Percentiles rank a stretch among this genome's conserved stretches.
Conservation (phyloP, 345 rosid genomes). For the Anacardium occidentale region DNA sequence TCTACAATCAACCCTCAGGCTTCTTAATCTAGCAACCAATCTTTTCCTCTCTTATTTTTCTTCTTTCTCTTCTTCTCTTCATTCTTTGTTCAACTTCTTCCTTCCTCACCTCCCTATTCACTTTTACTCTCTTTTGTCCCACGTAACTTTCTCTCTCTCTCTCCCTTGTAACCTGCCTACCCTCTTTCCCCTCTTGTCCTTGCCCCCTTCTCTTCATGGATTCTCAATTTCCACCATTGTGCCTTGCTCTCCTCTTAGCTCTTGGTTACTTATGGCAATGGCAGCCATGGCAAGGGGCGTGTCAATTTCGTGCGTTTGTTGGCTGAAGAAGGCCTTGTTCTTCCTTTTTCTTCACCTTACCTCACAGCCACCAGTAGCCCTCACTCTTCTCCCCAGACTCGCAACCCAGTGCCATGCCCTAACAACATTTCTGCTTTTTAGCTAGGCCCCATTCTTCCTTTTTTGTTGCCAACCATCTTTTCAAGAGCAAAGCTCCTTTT, state of each 20-base stretch:
- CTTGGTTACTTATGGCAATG: slow-evolving; percentile 42
- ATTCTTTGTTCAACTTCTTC: not conserved
- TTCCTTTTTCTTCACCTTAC: too few species aligned
- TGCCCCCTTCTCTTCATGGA: slow-evolving; percentile 37
- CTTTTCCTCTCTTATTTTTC: not conserved
- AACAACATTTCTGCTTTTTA: too few species aligned
- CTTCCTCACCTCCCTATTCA: not conserved
- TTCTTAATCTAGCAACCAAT: slow-evolving; percentile 15
- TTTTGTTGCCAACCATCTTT: too few species aligned
- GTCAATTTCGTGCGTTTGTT: slow-evolving; percentile 47
- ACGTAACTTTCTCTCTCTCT: slow-evolving; percentile 1
- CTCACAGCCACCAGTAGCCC: too few species aligned
- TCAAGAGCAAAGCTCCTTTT: too few species aligned
- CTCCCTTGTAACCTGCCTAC: not conserved
- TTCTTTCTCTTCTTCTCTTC: not conserved
- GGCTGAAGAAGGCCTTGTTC: slow-evolving; percentile 5
- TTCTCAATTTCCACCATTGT: slow-evolving; percentile 48
- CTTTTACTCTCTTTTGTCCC: slow-evolving; percentile 6
- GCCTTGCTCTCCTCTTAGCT: slow-evolving; percentile 44
- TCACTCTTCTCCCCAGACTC: too few species aligned
- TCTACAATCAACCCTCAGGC: slow-evolving; percentile 6
- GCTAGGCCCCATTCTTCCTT: too few species aligned
- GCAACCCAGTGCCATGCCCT: too few species aligned
- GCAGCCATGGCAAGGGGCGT: too few species aligned
- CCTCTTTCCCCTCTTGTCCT: slow-evolving; percentile 35